Evolutionary conservation across 805 yeast genomes (phyloP).

Genomic region (Pichia rugopelliculosa): DNA sequence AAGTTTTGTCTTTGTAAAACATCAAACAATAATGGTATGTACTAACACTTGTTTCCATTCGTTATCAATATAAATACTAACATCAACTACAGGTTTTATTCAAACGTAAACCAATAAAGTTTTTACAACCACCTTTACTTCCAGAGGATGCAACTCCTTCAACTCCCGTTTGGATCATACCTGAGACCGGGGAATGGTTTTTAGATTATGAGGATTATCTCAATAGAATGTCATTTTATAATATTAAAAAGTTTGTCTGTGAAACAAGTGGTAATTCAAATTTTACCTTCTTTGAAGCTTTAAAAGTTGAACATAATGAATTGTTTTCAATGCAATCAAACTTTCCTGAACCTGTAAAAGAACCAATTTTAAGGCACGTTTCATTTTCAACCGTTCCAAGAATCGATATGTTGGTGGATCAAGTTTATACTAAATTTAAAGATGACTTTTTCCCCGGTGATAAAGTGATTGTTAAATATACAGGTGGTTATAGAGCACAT

Average conservation of each 20-base stretch:
- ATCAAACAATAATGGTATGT: neutral
- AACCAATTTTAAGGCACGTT: slow-evolving; percentile 79
- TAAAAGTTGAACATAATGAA: slow-evolving; percentile 62
- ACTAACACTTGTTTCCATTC: neutral
- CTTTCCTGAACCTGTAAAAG: slow-evolving; percentile 88
- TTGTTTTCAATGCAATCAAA: slow-evolving; percentile 60
- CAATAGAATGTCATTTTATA: slow-evolving; percentile 62
- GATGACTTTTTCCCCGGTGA: slow-evolving; percentile 91
- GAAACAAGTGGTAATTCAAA: slow-evolving; percentile 94
- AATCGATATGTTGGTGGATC: slow-evolving; percentile 81
- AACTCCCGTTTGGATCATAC: slow-evolving; percentile 71
- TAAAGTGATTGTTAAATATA: slow-evolving; percentile 50
- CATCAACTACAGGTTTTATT: slow-evolving; percentile 50
- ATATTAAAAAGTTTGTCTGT: slow-evolving; percentile 77
- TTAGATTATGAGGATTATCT: slow-evolving; percentile 68
- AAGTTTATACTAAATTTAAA: slow-evolving; percentile 69
- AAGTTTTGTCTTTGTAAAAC: neutral
- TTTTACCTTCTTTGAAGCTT: slow-evolving; percentile 84
- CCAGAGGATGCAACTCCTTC: slow-evolving; percentile 47
- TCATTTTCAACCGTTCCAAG: slow-evolving; percentile 79
- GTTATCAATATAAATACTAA: neutral
- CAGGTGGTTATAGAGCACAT: slow-evolving; percentile 34
- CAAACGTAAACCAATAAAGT: slow-evolving; percentile 63
- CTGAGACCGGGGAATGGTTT: slow-evolving; percentile 88
- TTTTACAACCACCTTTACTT: slow-evolving; percentile 45